Evolutionary conservation across 2,329 filamentous ascomycete genomes (phyloP), one percentile per base, ranked within the genome.

Genomic region (Penicillium sp.): DNA sequence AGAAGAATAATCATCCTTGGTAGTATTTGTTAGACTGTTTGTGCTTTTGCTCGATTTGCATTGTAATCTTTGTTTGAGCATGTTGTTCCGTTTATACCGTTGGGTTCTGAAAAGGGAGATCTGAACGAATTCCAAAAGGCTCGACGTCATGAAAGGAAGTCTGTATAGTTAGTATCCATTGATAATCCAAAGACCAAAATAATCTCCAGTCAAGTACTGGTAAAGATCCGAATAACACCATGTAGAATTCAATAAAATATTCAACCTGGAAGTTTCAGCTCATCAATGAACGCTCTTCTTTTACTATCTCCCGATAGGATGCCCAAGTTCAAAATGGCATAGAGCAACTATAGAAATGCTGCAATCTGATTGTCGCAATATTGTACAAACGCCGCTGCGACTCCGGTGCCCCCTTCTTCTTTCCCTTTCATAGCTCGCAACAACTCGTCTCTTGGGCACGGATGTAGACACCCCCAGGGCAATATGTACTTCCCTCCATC

Each of bases 361-460:
- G 17, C 46, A 27, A 56, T 54, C 35, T 56, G 47, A 19, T 51
- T 47, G 13, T 54, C 23, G 12, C 59, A 61, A 37, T 61, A 61
- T 17, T 50, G 19, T 0, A 63, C 19, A n/a, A 78, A 67, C 2
- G 12, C 31, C 2, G 23, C 49, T 13, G 50, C 51, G 40, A 23
- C 15, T 2, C 40, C 50, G 9, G 57, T 59, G 0, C 57, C 57
- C 6, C 57, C 53, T 6, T 54, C 41, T n/a, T 43, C 53, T 27
- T 43, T 50, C 9, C 19, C 23, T 21, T 40, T 50, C 59, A 61
- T 60, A 1, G 50, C 59, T 31, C 8, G 45, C 15, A 54, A n/a
- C 37, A 61, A 31, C 29, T 59, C 56, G 19, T 50, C 23, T 13
- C 59, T 50, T 7, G 59, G 48, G 19, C 33, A 47, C 2, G 52